phyloP scores from a whole-genome alignment of 148 eudicot genomes.

The Rhododendron ovatum region DNA sequence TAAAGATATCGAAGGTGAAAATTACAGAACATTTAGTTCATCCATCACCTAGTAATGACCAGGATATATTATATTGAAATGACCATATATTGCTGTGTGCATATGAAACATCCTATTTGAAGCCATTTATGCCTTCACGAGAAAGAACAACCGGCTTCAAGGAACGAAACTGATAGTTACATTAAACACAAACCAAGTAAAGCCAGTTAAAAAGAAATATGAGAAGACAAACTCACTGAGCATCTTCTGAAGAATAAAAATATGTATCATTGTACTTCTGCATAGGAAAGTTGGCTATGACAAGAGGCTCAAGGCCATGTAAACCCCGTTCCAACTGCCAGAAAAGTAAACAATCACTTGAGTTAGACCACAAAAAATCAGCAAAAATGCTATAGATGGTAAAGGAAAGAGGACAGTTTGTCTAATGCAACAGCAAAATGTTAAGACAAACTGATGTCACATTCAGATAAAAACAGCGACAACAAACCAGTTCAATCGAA shows the following conservation, averaged over 20 bases:
- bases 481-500: neutral
- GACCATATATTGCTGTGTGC: neutral
- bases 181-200: neutral
- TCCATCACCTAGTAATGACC: neutral
- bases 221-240: constrained; percentile 57
- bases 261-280: constrained; percentile 65
- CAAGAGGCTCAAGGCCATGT: constrained; percentile 67
- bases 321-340: constrained; percentile 79
- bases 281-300: constrained; percentile 66
- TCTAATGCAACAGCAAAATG: no score
- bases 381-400: neutral
- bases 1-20: neutral
- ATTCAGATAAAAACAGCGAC: neutral
- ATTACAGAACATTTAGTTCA: neutral
- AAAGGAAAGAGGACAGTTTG: neutral
- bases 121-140: neutral
- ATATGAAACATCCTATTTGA: neutral
- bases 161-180: neutral
- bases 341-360: neutral
- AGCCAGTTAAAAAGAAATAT: neutral
- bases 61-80: neutral
- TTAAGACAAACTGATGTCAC: neutral
- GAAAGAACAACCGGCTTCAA: neutral
- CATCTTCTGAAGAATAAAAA: constrained; percentile 53
- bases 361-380: neutral